Base-by-base conservation (phyloP, 225 moss, liverwort and hornwort species). In the Thuidium tamariscinum region DNA sequence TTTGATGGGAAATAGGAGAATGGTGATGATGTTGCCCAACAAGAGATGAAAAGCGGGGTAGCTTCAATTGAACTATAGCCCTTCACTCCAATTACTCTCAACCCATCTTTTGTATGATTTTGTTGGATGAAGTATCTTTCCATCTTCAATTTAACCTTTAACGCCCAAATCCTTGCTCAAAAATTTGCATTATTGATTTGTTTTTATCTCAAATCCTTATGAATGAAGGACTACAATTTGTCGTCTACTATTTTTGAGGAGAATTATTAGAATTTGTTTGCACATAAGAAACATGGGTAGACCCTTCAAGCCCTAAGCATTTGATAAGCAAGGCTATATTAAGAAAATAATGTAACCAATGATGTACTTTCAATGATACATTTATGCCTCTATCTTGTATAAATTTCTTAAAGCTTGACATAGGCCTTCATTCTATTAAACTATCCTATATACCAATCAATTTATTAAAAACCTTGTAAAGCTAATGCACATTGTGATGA, bases 241-340 rank as follows among this genome's bases (percentile, higher is more conserved):
- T 44, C 29, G 29, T 71, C 16, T 10, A 29, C 0, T 17, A 5
- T 42, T 72, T 42, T 16, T 44, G 27, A 9, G 5, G 9, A 44
- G 5, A 29, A 5, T 29, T 27, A 0, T 0, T 71, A 39, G 9
- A 71, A 16, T 27, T 5, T 3, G 0, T 71, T 71, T 71, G 16
- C 2, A 9, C 70, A 70, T 15, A 42, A 70, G 15, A 2, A 25
- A 41, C 1, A 25, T 1, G 13, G 7, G 7, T 69, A 2, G 39
- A 41, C 1, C 1, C 11, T 69, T 25, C 8, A 69, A 15, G 41
- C 26, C 9, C 14, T 8, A 16, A 42, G 26, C 26, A 70, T 41
- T 41, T 26, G 9, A 70, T 42, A 42, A 14, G 5, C 26, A 70
- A 70, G 41, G 42, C 4, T 26, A 16, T 70, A 13, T 7, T 2